These are phyloP conservation scores for Microdochium trichocladiopsis DNA, from an alignment of 2,329 filamentous ascomycete species.

Conservation along the genomic window DNA sequence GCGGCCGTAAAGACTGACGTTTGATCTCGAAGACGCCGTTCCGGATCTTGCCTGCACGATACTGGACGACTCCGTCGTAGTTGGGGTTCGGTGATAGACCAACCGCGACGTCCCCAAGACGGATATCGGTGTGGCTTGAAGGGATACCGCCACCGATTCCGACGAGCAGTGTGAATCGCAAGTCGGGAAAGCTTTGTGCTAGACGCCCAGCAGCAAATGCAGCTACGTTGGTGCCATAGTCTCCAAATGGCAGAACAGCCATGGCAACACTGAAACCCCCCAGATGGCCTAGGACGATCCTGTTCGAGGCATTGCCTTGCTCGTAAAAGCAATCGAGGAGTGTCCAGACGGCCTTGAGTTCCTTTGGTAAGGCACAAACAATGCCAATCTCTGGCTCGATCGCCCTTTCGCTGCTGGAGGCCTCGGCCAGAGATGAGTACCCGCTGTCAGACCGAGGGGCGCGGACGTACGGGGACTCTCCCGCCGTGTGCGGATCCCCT, in stretches of 20 bases:
- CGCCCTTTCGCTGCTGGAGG: background rate
- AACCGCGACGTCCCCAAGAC: constrained; percentile 17
- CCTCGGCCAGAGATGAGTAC: background rate
- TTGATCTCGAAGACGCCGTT: constrained; percentile 1
- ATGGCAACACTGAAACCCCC: constrained; percentile 9
- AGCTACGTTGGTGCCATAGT: constrained; percentile 8
- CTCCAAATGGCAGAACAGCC: constrained; percentile 8
- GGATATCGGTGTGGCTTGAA: constrained; percentile 9
- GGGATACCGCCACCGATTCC: constrained; percentile 18
- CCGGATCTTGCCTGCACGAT: constrained; percentile 3
- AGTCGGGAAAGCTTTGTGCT: constrained; percentile 7
- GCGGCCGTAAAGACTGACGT: background rate
- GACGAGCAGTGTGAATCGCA: constrained; percentile 15
- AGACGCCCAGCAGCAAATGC: constrained; percentile 9
- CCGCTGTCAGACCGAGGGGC: background rate
- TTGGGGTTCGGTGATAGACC: constrained; percentile 2
- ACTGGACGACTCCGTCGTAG: constrained; percentile 4
- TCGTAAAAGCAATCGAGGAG: constrained; percentile 20
- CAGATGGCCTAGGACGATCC: constrained; percentile 11
- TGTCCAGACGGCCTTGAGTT: constrained; percentile 18
- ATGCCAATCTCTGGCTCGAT: constrained; percentile 14
- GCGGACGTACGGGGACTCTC: background rate
- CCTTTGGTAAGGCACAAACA: constrained; percentile 21
- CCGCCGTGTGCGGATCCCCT: background rate
- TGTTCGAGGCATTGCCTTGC: constrained; percentile 10